Evolutionary conservation across 139 green algal genomes (phyloP).

Genomic region (Picochlorum costavermella): DNA sequence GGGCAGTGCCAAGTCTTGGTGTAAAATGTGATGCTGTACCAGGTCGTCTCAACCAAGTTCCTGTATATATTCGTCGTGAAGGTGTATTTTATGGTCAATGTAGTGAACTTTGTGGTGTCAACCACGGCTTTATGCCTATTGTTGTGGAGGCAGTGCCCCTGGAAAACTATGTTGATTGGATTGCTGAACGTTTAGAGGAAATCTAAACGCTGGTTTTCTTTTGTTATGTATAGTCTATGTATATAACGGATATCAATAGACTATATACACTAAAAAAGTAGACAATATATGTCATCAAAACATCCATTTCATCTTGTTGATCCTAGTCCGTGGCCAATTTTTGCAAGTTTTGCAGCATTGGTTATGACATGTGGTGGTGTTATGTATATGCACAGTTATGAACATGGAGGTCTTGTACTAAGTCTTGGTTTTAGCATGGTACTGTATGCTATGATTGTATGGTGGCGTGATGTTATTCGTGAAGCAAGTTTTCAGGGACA

Average conservation of each 20-base stretch:
- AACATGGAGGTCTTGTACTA: constrained; percentile 40
- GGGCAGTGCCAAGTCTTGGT: constrained; percentile 39
- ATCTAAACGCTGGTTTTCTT: too few relatives aligned
- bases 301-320: constrained; percentile 55
- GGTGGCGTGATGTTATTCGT: constrained; percentile 56
- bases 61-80: constrained; percentile 34
- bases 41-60: constrained; percentile 37
- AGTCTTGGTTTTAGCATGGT: constrained; percentile 44
- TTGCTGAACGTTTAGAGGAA: constrained; percentile 43
- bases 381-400: constrained; percentile 60
- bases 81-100: constrained; percentile 48
- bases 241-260: too few relatives aligned
- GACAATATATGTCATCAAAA: constrained; percentile 31
- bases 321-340: constrained; percentile 46
- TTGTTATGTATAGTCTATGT: too few relatives aligned
- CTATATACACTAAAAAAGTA: constrained; percentile 20
- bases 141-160: constrained; percentile 41
- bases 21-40: constrained; percentile 45
- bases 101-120: constrained; percentile 40
- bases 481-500: constrained; percentile 53
- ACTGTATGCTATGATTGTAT: constrained; percentile 55
- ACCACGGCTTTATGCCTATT: constrained; percentile 50
- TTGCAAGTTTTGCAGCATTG: constrained; percentile 41
- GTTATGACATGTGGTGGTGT: constrained; percentile 45
- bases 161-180: constrained; percentile 51